These are phyloP conservation scores for Fusarium dlaminii DNA, from an alignment of 2,329 filamentous ascomycete species.

Conservation along the genomic window DNA sequence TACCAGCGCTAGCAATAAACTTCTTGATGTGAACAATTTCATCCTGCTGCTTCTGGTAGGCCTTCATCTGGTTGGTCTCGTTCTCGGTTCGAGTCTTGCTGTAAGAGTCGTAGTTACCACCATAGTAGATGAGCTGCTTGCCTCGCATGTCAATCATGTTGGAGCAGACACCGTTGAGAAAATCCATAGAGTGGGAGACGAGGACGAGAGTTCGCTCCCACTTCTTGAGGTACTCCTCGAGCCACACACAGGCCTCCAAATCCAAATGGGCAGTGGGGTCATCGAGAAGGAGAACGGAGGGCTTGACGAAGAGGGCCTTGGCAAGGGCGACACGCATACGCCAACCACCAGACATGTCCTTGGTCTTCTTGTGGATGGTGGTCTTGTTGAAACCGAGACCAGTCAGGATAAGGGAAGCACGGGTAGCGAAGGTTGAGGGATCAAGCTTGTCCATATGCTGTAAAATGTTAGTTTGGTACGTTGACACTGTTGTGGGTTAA, in stretches of 20 bases:
- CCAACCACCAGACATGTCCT: constrained; percentile 99
- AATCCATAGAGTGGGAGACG: constrained; percentile 98
- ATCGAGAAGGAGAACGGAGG: constrained; percentile 92
- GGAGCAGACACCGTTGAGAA: constrained; percentile 97
- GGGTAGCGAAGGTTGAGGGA: constrained; percentile 94
- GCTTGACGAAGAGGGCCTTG: constrained; percentile 98
- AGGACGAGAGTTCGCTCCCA: constrained; percentile 97
- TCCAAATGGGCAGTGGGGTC: constrained; percentile 99
- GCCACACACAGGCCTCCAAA: constrained; percentile 98
- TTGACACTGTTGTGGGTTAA: constrained; percentile 14
- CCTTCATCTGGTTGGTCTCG: constrained; percentile 98
- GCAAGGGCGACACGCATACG: constrained; percentile 98
- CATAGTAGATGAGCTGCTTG: constrained; percentile 93
- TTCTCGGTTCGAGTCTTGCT: constrained; percentile 93
- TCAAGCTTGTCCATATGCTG: constrained; percentile 99
- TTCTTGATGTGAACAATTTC: constrained; percentile 99
- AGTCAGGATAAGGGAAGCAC: constrained; percentile 94
- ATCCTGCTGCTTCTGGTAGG: constrained; percentile 98
- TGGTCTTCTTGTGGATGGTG: constrained; percentile 99
- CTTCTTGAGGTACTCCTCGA: constrained; percentile 99
- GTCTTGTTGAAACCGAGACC: constrained; percentile 99
- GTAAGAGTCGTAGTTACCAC: constrained; percentile 99
- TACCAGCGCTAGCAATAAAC: constrained; percentile 99
- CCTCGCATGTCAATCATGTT: constrained; percentile 99
- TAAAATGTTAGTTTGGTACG: constrained; percentile 28